Base-by-base conservation (phyloP, 176 grass and related monocot genomes). In the Microstegium vimineum region DNA sequence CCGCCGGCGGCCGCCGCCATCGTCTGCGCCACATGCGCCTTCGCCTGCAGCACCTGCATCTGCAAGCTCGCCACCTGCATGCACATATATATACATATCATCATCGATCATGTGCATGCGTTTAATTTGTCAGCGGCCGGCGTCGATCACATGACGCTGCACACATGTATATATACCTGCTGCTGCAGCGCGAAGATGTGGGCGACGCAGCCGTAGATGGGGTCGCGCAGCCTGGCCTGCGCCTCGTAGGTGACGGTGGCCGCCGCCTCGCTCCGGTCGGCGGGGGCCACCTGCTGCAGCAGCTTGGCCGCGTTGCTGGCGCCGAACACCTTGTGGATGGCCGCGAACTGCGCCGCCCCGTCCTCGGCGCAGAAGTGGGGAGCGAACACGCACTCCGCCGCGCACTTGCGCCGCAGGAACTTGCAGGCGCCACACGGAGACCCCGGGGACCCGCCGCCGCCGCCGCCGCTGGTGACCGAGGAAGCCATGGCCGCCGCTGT, bases 301-400 rank as follows among this genome's bases (percentile, higher is more conserved):
- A 98, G 85, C 88, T 98, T 98, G n/a, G 95, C 93, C 20, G 93
- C 92, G 78, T 98, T 98, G 82, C 95, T 98, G 27, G 95, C 95
- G 25, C 95, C 95, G 68, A 98, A 98, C 46, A 98, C 95, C 90
- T 93, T 89, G 81, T 98, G 92, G 85, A 98, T 98, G 47, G 92
- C 92, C 54, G 95, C 92, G 80, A 98, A 98, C 84, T 94, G 92
- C 34, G 86, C 57, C 60, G 92, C 82, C 6, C 92, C 95, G 82
- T 98, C 92, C 71, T 98, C 95, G 13, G 91, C 86, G 84, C 95
- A 93, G 87, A 98, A 98, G 90, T 91, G 89, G 0, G 95, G 92
- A 35, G 92, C 95, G 87, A 98, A 98, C 15, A 98, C 86, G 82
- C 95, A 98, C 78, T 94, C 95, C 80, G 77, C 81, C 22, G 88